Base-by-base conservation (phyloP, 2,329 filamentous ascomycete species). In the Alternaria tenuissima region DNA sequence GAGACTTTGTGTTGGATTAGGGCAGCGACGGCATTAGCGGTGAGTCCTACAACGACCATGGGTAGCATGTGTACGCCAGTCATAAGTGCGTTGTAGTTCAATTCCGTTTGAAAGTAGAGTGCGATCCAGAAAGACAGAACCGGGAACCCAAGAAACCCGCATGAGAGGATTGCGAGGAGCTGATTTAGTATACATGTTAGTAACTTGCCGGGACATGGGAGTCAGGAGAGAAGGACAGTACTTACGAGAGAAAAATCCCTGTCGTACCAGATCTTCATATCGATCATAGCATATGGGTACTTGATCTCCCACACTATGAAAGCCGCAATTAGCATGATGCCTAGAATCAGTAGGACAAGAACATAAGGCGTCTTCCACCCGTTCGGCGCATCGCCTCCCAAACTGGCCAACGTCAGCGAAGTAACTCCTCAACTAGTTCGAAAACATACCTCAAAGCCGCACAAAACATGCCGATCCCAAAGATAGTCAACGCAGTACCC, bases 391-490 rank as follows among this genome's bases (percentile, higher is more conserved):
- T 87, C 86, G 12, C 76, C 84, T 59, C 82, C 82, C 8, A 84
- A 76, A 70, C 80, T 81, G 58, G 8, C 22, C 24, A 44, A 11
- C 22, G 52, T 74, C 47, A 74, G 70, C 42, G 6, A 12, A n/a
- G 9, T 7, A 16, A 3, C 3, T 4, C 12, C 30, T 5, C 2
- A 30, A 5, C 0, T 3, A 3, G 0, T 0, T 11, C 7, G 0
- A 5, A 12, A 43, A 80, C 82, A 74, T 72, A 86, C 81, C 83
- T 88, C 59, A 90, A 78, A 2, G 85, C 85, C 22, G 86, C 86
- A 14, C 87, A 88, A 69, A 90, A 86, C 81, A 88, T 82, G 4
- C 87, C 88, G 59, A 89, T 88, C 0, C 89, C 88, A n/a, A 85
- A 81, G 34, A 91, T 82, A 4, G 88, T 87, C 61, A 90, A 75